Evolutionary conservation across 176 grass and related monocot species (phyloP), one percentile per base, ranked within the genome.

Genomic region (Chloris gayana): DNA sequence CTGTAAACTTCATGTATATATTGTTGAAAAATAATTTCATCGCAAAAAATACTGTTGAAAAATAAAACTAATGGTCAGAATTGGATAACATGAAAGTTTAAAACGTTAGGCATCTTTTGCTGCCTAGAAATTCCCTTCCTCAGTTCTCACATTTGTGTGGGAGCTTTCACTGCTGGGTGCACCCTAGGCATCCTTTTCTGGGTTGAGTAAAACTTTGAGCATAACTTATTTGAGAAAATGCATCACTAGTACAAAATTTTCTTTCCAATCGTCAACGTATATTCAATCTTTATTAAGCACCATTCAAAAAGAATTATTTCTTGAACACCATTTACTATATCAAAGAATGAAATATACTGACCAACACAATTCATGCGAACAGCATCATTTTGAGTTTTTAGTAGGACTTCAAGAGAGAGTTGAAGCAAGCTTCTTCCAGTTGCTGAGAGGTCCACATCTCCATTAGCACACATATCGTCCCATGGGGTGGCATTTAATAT

Each of bases 311-410:
- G 46, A 69, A 22, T 5, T 51, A 61, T 29, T 61, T 68, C 37
- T 27, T 49, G 25, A 51, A 7, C 24, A 24, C 21, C 9, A 69
- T 70, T 37, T 65, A 69, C 35, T 37, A 46, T 69, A n/a, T 18
- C 15, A 50, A 50, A 50, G 14, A 50, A 50, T 17, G 46, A 21
- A 83, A 70, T 14, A 81, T 69, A 89, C 90, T 76, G 73, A 98
- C 95, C 95, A 85, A 98, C 68, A 87, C 92, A 98, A 56, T 98
- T 98, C 73, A 94, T 7, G 68, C 95, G 89, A 75, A 94, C 95
- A 80, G 69, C 84, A 68, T 98, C 90, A 70, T 92, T 98, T 83
- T 94, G 92, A 73, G 92, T 85, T 89, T 94, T 98, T 29, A 94
- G 86, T 64, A 98, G 86, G 85, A 86, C 90, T 89, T 94, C 89